Conservation (phyloP, 345 rosid genomes). For the Syzygium oleosum region DNA sequence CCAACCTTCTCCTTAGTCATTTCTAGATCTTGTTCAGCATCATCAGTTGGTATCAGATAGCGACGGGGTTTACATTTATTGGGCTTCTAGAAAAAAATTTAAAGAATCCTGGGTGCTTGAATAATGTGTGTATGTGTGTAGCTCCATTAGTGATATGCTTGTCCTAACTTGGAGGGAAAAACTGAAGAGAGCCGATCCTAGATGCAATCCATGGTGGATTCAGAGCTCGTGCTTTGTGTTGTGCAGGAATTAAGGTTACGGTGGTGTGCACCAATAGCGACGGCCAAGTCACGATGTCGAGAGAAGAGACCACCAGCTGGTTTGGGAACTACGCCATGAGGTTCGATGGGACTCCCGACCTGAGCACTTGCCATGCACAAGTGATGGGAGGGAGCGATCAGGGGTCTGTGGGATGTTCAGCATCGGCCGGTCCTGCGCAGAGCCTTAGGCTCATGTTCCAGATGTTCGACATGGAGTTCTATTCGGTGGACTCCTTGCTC, state of each 20-base stretch:
- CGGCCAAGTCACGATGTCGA: slow-evolving; percentile 55
- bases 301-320: slow-evolving; percentile 65
- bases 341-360: slow-evolving; percentile 69
- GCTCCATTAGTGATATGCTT: neutral
- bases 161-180: neutral
- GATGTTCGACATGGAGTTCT: slow-evolving; percentile 48
- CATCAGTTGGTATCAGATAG: neutral
- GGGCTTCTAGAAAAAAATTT: neutral
- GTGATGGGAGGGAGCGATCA: slow-evolving; percentile 42
- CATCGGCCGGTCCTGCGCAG: slow-evolving; percentile 55
- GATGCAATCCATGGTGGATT: neutral
- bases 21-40: neutral
- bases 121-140: neutral
- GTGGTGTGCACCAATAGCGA: slow-evolving; percentile 45
- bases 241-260: slow-evolving; percentile 54
- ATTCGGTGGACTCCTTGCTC: slow-evolving; percentile 47
- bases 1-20: neutral
- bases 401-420: slow-evolving; percentile 22
- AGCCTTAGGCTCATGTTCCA: slow-evolving; percentile 41
- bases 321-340: slow-evolving; percentile 64
- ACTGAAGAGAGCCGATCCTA: neutral
- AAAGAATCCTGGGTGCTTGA: neutral
- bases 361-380: slow-evolving; percentile 62
- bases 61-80: neutral
- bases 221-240: neutral